Percentiles rank a stretch among this genome's conserved stretches.
These are phyloP conservation scores for Plantago coronopus DNA, from an alignment of 305 asterid species.

Conservation along the genomic window DNA sequence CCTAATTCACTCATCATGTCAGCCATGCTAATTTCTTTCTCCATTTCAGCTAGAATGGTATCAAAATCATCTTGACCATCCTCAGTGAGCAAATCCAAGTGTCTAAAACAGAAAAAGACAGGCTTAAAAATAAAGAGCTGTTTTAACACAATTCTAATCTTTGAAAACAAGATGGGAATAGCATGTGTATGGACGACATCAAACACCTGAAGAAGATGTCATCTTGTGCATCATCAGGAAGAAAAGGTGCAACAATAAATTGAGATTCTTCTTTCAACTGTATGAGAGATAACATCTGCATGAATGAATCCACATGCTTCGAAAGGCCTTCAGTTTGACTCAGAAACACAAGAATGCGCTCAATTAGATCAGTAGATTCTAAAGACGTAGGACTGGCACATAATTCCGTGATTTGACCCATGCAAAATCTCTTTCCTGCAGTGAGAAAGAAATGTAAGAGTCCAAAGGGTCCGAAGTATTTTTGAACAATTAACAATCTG, in stretches of 20 bases:
- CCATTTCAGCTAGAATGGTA: constrained; percentile 85
- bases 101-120: constrained; percentile 38
- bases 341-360: constrained; percentile 66
- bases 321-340: constrained; percentile 82
- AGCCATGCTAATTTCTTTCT: constrained; percentile 88
- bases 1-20: constrained; percentile 90
- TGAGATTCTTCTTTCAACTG: constrained; percentile 59
- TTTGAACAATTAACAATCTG: constrained; percentile 2
- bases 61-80: constrained; percentile 76
- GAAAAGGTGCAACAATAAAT: constrained; percentile 68
- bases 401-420: constrained; percentile 69
- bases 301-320: constrained; percentile 76
- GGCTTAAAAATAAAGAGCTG: neutral
- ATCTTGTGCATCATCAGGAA: constrained; percentile 57
- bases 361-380: constrained; percentile 64
- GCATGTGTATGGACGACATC: neutral
- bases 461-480: constrained; percentile 8
- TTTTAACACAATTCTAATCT: neutral
- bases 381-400: constrained; percentile 45
- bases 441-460: constrained; percentile 18
- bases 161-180: neutral
- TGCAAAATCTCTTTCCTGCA: constrained; percentile 85
- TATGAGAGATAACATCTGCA: constrained; percentile 76
- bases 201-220: constrained; percentile 67
- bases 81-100: constrained; percentile 48